phyloP scores from a whole-genome alignment of 2,329 filamentous ascomycete genomes.

The Cladorrhinum sp. region DNA sequence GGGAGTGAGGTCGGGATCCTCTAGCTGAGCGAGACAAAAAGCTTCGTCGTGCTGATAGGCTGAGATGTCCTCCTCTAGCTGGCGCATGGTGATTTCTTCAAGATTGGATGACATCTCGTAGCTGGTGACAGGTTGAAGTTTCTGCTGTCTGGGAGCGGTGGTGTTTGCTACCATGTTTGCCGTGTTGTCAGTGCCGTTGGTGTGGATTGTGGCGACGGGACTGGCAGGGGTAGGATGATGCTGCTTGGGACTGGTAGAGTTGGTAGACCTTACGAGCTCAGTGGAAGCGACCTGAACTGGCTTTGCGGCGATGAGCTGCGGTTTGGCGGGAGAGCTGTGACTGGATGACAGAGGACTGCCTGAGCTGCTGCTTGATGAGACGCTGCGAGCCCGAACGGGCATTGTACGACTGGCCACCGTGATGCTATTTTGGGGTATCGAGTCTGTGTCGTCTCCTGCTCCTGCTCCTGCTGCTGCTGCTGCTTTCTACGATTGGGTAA shows the following conservation, averaged over 20 bases:
- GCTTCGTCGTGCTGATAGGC: slow-evolving; percentile 43
- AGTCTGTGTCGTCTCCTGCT: slow-evolving; percentile 3
- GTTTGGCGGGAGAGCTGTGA: background rate
- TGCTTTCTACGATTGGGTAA: background rate
- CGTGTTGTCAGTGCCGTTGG: background rate
- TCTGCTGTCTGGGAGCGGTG: background rate
- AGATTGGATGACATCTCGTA: slow-evolving; percentile 22
- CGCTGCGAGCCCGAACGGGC: background rate
- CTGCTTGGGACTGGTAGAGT: background rate
- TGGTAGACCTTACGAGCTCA: background rate
- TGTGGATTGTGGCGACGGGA: background rate
- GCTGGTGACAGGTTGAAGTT: background rate
- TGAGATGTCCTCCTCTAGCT: slow-evolving; percentile 41
- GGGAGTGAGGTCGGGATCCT: slow-evolving; percentile 35
- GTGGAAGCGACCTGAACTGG: background rate
- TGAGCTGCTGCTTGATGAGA: background rate
- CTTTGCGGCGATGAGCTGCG: background rate
- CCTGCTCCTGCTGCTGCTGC: background rate
- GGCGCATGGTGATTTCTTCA: slow-evolving; percentile 34
- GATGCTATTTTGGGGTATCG: slow-evolving; percentile 19
- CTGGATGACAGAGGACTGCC: slow-evolving; percentile 2
- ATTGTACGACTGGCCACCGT: slow-evolving; percentile 14
- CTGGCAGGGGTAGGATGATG: background rate
- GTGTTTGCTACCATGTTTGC: background rate
- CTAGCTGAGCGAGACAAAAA: slow-evolving; percentile 39